Percentiles rank a stretch among this genome's conserved stretches.
These are phyloP conservation scores for Elongisporangium prolatum DNA, from an alignment of 352 stramenopile species.

Conservation along the genomic window DNA sequence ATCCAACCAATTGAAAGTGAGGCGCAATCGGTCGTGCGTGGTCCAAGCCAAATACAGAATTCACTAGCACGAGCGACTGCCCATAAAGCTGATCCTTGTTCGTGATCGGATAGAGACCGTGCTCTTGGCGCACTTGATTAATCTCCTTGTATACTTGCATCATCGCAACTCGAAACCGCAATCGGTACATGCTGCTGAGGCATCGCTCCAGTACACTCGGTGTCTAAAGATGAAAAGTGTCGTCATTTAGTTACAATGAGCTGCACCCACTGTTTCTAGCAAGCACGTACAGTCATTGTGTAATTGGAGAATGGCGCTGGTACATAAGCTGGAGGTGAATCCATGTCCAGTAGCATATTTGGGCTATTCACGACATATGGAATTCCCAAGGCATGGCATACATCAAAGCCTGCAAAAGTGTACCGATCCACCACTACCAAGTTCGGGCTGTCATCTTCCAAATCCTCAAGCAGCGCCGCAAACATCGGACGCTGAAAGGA, in stretches of 20 bases:
- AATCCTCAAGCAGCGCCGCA: constrained; percentile 41
- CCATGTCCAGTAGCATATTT: constrained; percentile 80
- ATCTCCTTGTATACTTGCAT: constrained; percentile 61
- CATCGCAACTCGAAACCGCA: constrained; percentile 66
- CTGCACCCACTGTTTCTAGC: constrained; percentile 2
- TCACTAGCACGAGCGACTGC: constrained; percentile 67
- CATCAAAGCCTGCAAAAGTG: constrained; percentile 78
- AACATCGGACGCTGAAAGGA: constrained; percentile 82
- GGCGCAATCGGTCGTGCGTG: constrained; percentile 65
- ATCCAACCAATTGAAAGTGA: constrained; percentile 72
- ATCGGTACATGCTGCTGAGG: constrained; percentile 70
- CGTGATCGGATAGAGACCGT: constrained; percentile 40
- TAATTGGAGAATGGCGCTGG: constrained; percentile 81
- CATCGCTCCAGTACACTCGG: constrained; percentile 73
- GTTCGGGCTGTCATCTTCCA: constrained; percentile 59
- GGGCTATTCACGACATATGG: constrained; percentile 81
- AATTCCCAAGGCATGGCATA: constrained; percentile 48
- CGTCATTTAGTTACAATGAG: background rate
- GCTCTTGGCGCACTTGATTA: constrained; percentile 46
- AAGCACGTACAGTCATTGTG: constrained; percentile 62
- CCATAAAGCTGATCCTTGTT: constrained; percentile 54
- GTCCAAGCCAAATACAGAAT: constrained; percentile 82
- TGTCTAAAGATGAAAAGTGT: constrained; percentile 26
- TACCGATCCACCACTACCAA: constrained; percentile 78
- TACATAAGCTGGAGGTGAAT: constrained; percentile 74